Percentiles rank a stretch among this genome's conserved stretches.
These are phyloP conservation scores for Paraconiothyrium sp. DNA, from an alignment of 2,329 filamentous ascomycete species.

Conservation along the genomic window DNA sequence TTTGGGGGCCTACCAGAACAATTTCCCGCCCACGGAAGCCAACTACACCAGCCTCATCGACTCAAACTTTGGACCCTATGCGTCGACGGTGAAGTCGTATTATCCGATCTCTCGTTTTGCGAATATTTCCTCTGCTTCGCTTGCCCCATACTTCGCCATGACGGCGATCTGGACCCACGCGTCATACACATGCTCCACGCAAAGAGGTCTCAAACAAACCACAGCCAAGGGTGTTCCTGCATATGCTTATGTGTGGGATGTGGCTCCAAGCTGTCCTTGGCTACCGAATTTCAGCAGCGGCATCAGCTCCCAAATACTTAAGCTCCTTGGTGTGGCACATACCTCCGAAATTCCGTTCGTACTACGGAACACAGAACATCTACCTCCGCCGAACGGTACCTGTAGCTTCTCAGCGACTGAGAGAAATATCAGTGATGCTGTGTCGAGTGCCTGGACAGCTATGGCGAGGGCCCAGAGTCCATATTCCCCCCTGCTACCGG, in stretches of 20 bases:
- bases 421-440: not conserved
- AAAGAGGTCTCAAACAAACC: not conserved
- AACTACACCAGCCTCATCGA: not conserved
- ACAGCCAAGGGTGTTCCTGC: constrained; percentile 1
- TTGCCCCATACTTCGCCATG: constrained; percentile 5
- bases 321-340: constrained; percentile 2
- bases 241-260: constrained; percentile 3
- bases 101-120: constrained; percentile 4
- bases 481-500: not conserved
- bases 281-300: not conserved
- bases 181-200: constrained; percentile 7
- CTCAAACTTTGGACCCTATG: not conserved
- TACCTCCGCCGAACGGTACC: constrained; percentile 2
- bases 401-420: not conserved
- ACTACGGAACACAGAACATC: not conserved
- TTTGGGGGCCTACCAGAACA: not conserved
- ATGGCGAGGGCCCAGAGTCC: not conserved
- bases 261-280: constrained; percentile 8
- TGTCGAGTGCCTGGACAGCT: constrained; percentile 4
- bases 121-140: not conserved
- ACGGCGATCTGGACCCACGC: constrained; percentile 8
- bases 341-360: constrained; percentile 2
- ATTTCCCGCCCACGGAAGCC: not conserved
- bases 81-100: not conserved
- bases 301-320: not conserved